Percentiles rank a stretch among this genome's conserved stretches.
Conservation (phyloP, 23 red algal genomes). For the Cyanidium caldarium region DNA sequence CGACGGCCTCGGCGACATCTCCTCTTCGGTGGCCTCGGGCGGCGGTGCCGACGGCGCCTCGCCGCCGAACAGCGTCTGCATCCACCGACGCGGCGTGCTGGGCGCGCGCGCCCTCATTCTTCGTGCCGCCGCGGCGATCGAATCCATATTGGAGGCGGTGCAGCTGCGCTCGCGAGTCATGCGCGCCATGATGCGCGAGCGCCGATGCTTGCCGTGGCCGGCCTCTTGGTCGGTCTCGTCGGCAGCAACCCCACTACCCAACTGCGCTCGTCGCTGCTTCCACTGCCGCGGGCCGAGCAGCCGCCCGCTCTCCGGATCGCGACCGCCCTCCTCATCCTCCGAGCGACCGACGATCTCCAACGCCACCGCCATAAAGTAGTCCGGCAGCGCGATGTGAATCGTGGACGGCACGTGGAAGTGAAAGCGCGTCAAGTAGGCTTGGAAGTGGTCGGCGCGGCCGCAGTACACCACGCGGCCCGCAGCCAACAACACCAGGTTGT, state of each 20-base stretch:
- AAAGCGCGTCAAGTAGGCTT: not conserved
- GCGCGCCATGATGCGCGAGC: no score
- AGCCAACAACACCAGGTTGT: conserved; percentile 21
- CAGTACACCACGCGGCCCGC: conserved; percentile 6
- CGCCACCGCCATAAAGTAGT: not conserved
- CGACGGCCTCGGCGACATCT: no score
- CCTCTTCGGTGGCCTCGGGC: not conserved
- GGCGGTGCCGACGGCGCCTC: not conserved
- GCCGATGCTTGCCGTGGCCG: no score
- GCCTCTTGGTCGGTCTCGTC: no score
- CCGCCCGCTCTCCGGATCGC: no score
- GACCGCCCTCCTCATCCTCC: not conserved
- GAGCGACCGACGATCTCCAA: not conserved
- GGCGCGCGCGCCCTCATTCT: not conserved
- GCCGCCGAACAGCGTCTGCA: not conserved
- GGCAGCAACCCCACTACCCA: no score
- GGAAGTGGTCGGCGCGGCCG: not conserved
- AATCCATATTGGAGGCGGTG: not conserved
- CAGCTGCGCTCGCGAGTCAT: conserved; percentile 6
- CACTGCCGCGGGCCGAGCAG: no score
- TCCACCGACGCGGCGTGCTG: not conserved
- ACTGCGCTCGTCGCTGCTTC: not conserved
- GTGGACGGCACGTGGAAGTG: not conserved
- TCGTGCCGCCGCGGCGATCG: not conserved
- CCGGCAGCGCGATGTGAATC: not conserved